Percentiles rank a stretch among this genome's conserved stretches.
phyloP scores from a whole-genome alignment of 2,329 filamentous ascomycete species.

The Penicillium sp. region DNA sequence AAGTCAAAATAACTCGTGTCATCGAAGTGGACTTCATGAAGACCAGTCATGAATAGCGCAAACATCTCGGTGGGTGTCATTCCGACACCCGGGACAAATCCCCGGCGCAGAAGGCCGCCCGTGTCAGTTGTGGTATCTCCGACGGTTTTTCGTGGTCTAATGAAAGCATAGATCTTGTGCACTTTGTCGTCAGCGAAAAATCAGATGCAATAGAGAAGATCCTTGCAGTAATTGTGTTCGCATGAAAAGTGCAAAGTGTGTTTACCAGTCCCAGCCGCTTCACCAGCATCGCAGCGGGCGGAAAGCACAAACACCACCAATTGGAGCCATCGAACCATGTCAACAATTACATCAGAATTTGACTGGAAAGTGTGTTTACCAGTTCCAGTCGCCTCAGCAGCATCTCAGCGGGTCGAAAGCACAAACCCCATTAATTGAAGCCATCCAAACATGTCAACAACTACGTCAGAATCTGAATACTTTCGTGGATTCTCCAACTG shows the following conservation, averaged over 20 bases:
- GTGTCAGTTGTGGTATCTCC: constrained; percentile 38
- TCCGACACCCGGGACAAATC: constrained; percentile 31
- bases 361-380: not conserved
- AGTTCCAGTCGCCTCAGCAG: not conserved
- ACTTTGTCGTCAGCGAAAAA: constrained; percentile 62
- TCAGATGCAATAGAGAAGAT: constrained; percentile 60
- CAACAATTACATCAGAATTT: not conserved
- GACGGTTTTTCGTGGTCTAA: not conserved
- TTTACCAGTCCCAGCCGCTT: constrained; percentile 16
- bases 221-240: constrained; percentile 64
- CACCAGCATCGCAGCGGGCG: constrained; percentile 1
- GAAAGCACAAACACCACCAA: not conserved
- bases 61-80: not conserved
- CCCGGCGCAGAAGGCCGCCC: constrained; percentile 46
- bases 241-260: constrained; percentile 27
- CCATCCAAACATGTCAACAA: not conserved
- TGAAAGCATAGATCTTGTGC: constrained; percentile 51
- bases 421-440: not conserved
- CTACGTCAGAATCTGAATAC: not conserved
- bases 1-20: not conserved
- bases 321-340: not conserved
- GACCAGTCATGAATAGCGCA: not conserved
- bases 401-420: not conserved
- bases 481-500: not conserved
- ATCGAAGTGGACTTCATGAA: no score